Evolutionary conservation across 257 asterid species (phyloP), one percentile per base, ranked within the genome.

Genomic region (Fraxinus excelsior): DNA sequence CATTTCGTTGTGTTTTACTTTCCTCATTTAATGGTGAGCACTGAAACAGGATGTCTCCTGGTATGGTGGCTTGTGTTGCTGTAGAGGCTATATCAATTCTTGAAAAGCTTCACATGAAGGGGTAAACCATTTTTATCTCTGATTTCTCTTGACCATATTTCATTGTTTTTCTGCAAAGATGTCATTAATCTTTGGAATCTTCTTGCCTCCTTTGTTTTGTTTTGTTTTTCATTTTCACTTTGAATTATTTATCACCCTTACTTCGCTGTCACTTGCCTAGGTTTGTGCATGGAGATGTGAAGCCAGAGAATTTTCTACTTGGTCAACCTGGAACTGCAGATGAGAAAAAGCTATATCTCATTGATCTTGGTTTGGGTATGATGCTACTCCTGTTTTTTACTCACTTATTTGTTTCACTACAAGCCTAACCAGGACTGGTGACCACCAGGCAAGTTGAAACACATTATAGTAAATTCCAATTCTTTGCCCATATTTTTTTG

Each of bases 261-360:
- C 67, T 32, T 10, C 8, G 0, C 31, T 75, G 51, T 60, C 44
- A 21, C 82, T 31, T 44, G 18, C 71, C 80, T 82, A 95, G 99
- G 78, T 95, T 93, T 23, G 99, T 95, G 73, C 99, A 95, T 87
- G 99, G 99, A 81, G 99, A 95, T 74, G 99, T 95, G 88, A 95
- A 95, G 90, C 99, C 99, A 29, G 98, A 95, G 85, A 95, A 95
- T 80, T 95, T 95, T 83, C 89, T 95, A 79, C 97, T 95, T 53
- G 99, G 99, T 78, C 97, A 83, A 81, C 99, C 98, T 19, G 97
- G 92, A 73, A 84, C 86, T 29, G 68, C 91, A 56, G 99, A 95
- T 67, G 99, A 95, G 88, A 95, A 95, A 86, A 95, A 93, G 87
- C 89, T 95, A 19, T 95, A 91, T 87, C 98, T 95, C 56, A 86